Percentiles rank a stretch among this genome's conserved stretches.
Evolutionary conservation across 2,329 filamentous ascomycete species (phyloP).

Genomic region (Epicoccum nigrum): DNA sequence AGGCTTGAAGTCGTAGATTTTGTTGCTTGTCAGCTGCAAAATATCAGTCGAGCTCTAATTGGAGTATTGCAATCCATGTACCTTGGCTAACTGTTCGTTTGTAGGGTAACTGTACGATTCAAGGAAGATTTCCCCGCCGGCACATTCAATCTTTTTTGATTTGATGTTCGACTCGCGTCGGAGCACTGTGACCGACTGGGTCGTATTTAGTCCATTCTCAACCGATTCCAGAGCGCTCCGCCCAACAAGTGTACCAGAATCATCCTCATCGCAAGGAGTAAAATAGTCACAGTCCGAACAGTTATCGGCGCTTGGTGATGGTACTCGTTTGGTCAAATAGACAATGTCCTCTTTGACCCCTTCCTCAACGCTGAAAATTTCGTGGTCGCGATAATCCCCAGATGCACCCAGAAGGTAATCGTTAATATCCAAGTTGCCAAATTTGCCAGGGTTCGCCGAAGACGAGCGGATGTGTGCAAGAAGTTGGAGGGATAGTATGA

Average conservation of each 20-base stretch:
- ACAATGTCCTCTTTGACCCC: not conserved
- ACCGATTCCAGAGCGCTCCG: not conserved
- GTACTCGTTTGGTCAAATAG: slow-evolving; percentile 1
- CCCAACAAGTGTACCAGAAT: not conserved
- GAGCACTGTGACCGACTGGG: not conserved
- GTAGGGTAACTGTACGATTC: not conserved
- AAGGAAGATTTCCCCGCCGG: not conserved
- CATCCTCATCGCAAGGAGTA: not conserved
- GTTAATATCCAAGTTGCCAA: not conserved
- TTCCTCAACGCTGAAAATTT: not conserved
- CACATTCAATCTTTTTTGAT: not conserved
- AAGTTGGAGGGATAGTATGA: not conserved
- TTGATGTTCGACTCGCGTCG: not conserved
- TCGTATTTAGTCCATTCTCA: not conserved
- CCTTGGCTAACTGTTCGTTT: not conserved
- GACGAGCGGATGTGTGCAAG: not conserved
- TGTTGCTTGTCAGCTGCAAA: not conserved
- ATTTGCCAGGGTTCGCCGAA: not conserved
- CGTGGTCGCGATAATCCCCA: not conserved
- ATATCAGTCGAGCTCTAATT: not conserved
- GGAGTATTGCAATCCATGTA: not conserved
- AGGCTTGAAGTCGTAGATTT: not conserved
- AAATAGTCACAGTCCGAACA: slow-evolving; percentile 4
- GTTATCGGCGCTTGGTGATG: not conserved
- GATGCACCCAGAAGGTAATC: not conserved